Percentiles rank a stretch among this genome's conserved stretches.
Conservation (phyloP, 768 basidiomycete species). For the Rhizopogon vesiculosus region DNA sequence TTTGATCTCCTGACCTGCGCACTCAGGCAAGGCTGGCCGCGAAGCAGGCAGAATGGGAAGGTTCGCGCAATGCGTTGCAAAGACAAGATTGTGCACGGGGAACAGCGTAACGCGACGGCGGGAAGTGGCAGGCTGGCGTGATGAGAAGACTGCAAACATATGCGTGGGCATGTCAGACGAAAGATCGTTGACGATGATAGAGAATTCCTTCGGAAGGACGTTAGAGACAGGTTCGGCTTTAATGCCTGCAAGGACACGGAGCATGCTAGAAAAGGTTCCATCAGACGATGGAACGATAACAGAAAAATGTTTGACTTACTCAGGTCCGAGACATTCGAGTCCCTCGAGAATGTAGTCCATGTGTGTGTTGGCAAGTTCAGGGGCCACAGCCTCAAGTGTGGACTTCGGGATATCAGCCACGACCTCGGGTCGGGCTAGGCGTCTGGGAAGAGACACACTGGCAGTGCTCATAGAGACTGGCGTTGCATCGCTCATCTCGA, state of each 20-base stretch:
- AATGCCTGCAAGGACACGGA: slow-evolving; percentile 24
- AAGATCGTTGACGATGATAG: slow-evolving; percentile 21
- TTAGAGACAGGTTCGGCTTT: slow-evolving; percentile 14
- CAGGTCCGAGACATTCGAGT: slow-evolving; percentile 22
- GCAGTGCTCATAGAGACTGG: slow-evolving; percentile 5
- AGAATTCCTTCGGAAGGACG: slow-evolving; percentile 24
- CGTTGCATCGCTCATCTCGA: slow-evolving; percentile 1
- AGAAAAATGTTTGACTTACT: slow-evolving; percentile 10
- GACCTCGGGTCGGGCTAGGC: slow-evolving; percentile 17
- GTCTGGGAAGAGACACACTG: slow-evolving; percentile 17
- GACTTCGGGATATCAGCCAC: slow-evolving; percentile 6
- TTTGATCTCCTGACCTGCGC: slow-evolving; percentile 14
- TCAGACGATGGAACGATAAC: slow-evolving; percentile 4
- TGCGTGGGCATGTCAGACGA: slow-evolving; percentile 28
- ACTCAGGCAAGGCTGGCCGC: slow-evolving; percentile 6
- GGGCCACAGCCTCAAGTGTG: slow-evolving; percentile 16
- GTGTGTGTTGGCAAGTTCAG: slow-evolving; percentile 20
- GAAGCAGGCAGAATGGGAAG: slow-evolving; percentile 19
- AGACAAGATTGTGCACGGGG: slow-evolving; percentile 33
- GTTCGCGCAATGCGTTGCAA: slow-evolving; percentile 26
- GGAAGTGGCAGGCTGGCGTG: slow-evolving; percentile 13
- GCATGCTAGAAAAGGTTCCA: slow-evolving; percentile 17
- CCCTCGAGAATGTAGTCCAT: slow-evolving; percentile 23
- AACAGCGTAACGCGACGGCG: slow-evolving; percentile 30
- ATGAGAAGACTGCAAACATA: slow-evolving; percentile 27